Evolutionary conservation across 176 grass and related monocot species (phyloP).

Genomic region (Hyparrhenia diplandra): DNA sequence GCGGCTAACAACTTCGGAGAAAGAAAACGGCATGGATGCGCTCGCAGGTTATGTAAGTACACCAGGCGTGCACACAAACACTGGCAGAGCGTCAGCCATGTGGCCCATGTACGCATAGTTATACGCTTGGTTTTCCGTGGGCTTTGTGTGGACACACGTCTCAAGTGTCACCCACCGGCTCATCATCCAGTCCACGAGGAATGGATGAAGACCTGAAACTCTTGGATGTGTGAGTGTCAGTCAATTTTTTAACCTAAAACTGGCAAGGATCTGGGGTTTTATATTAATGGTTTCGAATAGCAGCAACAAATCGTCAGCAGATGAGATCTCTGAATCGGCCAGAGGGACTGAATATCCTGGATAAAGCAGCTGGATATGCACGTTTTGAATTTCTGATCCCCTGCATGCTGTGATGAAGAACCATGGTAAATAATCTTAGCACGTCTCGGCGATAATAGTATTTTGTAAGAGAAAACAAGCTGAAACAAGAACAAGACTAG

Average conservation of each 20-base stretch:
- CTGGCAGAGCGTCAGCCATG: neutral
- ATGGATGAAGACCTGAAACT: neutral
- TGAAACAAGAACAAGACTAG: too few relatives aligned
- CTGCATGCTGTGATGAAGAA: neutral
- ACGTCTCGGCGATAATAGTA: neutral
- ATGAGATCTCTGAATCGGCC: neutral
- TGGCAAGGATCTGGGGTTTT: neutral
- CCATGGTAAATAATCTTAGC: neutral
- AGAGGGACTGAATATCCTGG: neutral
- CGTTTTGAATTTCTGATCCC: neutral
- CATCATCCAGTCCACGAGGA: neutral
- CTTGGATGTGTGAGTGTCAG: neutral
- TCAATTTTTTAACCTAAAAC: neutral
- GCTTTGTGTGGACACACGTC: neutral
- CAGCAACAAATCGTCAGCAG: neutral
- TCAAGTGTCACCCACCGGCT: neutral
- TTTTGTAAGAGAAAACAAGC: too few relatives aligned
- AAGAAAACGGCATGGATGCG: neutral
- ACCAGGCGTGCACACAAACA: constrained; percentile 28
- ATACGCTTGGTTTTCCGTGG: neutral
- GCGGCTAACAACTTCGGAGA: neutral
- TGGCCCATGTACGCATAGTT: neutral
- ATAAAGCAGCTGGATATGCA: too few relatives aligned
- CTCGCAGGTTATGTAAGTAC: neutral
- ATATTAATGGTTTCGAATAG: neutral